Conservation (phyloP, 2,329 filamentous ascomycete species). For the Dactylella cylindrospora region DNA sequence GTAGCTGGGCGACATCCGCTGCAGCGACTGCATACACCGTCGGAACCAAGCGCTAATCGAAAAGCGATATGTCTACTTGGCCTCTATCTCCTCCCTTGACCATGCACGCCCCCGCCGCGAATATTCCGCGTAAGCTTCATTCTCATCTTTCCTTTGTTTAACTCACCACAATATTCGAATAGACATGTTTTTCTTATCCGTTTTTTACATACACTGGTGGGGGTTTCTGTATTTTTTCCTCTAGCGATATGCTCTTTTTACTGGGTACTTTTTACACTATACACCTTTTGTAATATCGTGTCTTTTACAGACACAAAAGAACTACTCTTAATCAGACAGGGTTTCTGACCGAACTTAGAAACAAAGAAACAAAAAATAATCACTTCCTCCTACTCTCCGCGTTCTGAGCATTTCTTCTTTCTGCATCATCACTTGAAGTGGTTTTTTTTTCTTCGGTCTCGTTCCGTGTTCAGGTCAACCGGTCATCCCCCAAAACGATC, state of each 20-base stretch:
- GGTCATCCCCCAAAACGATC: conserved; percentile 29
- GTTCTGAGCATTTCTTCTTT: no score
- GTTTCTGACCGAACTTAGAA: no score
- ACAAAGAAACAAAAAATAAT: no score
- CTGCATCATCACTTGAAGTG: no score
- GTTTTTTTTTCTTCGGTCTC: conserved; percentile 21
- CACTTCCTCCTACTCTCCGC: no score
- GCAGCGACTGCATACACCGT: conserved; percentile 70
- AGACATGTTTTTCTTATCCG: conserved; percentile 31
- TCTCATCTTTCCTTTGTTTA: conserved; percentile 39
- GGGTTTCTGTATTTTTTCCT: conserved; percentile 20
- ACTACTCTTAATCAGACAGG: no score
- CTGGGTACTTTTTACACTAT: conserved; percentile 20
- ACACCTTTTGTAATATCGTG: conserved; percentile 43
- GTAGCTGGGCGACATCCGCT: conserved; percentile 83
- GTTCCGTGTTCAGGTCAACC: conserved; percentile 25
- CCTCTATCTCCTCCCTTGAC: conserved; percentile 1
- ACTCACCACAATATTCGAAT: conserved; percentile 17
- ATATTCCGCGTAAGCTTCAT: conserved; percentile 10
- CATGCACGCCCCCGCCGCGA: not conserved
- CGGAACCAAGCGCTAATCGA: conserved; percentile 34
- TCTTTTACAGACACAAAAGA: conserved; percentile 42
- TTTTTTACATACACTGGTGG: conserved; percentile 25
- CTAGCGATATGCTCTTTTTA: conserved; percentile 16
- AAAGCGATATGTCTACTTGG: conserved; percentile 1